Evolutionary conservation across 2,329 filamentous ascomycete genomes (phyloP).

Genomic region (Colletotrichum sp.): DNA sequence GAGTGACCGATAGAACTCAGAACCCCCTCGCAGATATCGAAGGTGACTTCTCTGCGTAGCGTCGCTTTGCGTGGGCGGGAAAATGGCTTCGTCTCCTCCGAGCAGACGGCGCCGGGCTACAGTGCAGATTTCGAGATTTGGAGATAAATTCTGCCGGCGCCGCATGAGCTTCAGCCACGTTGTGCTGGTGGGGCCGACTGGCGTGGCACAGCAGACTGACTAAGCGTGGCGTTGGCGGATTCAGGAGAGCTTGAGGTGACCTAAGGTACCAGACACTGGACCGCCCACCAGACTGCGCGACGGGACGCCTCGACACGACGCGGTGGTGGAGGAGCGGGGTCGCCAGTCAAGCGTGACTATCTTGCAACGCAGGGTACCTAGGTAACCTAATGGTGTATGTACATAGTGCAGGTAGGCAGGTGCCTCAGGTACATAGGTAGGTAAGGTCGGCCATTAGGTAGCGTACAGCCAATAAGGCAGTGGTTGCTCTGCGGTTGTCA

Average conservation of each 20-base stretch:
- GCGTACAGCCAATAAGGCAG: conserved; percentile 44
- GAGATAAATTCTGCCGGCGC: conserved; percentile 16
- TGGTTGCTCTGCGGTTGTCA: conserved; percentile 63
- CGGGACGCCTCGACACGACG: not conserved
- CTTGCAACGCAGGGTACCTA: not conserved
- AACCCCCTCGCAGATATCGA: not conserved
- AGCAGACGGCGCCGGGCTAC: not conserved
- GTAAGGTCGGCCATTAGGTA: not conserved
- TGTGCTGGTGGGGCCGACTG: not conserved
- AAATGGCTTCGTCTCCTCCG: not conserved
- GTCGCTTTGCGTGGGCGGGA: not conserved
- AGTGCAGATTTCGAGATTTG: conserved; percentile 15
- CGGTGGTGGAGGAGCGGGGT: not conserved
- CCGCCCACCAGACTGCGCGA: no score
- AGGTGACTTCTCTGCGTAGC: not conserved
- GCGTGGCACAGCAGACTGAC: not conserved
- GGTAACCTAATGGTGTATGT: no score
- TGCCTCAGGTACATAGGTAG: no score
- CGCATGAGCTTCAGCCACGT: not conserved
- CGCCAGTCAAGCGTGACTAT: not conserved
- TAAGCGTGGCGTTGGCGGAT: not conserved
- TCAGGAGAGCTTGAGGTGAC: no score
- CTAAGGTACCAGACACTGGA: no score
- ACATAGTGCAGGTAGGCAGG: no score
- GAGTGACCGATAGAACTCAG: not conserved